These are phyloP conservation scores for Mycena indigotica DNA, from an alignment of 768 basidiomycete genomes.

Conservation along the genomic window DNA sequence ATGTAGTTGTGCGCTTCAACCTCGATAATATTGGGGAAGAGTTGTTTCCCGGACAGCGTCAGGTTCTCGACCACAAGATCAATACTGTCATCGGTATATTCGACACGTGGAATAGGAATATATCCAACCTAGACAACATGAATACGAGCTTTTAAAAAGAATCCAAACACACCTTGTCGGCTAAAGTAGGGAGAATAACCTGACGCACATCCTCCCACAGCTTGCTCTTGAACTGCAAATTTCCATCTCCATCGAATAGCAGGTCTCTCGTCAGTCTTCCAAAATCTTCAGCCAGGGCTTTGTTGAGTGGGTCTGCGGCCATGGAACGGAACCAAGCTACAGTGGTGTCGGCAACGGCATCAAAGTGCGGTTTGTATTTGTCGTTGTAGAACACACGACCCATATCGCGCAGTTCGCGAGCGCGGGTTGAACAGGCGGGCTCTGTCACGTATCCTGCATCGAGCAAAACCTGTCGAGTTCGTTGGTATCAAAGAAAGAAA, in stretches of 20 bases:
- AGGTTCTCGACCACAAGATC: conserved; percentile 95
- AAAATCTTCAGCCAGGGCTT: conserved; percentile 82
- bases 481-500: not conserved
- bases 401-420: conserved; percentile 59
- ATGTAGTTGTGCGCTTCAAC: conserved; percentile 80
- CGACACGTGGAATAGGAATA: conserved; percentile 89
- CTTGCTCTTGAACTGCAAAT: conserved; percentile 83
- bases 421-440: conserved; percentile 69
- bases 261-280: conserved; percentile 78
- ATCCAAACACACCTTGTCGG: conserved; percentile 60
- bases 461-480: conserved; percentile 56
- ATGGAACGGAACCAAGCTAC: conserved; percentile 83
- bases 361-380: conserved; percentile 71
- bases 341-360: conserved; percentile 70
- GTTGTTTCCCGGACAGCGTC: conserved; percentile 81
- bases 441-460: conserved; percentile 88
- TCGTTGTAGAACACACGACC: conserved; percentile 79
- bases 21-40: conserved; percentile 80
- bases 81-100: conserved; percentile 85
- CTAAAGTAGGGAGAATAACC: conserved; percentile 78
- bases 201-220: conserved; percentile 87
- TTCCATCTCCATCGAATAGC: conserved; percentile 80
- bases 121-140: conserved; percentile 59
- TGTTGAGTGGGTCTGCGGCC: conserved; percentile 81
- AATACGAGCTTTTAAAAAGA: not conserved